Conservation (phyloP, 805 yeast species). For the Kluyveromyces wickerhamii region DNA sequence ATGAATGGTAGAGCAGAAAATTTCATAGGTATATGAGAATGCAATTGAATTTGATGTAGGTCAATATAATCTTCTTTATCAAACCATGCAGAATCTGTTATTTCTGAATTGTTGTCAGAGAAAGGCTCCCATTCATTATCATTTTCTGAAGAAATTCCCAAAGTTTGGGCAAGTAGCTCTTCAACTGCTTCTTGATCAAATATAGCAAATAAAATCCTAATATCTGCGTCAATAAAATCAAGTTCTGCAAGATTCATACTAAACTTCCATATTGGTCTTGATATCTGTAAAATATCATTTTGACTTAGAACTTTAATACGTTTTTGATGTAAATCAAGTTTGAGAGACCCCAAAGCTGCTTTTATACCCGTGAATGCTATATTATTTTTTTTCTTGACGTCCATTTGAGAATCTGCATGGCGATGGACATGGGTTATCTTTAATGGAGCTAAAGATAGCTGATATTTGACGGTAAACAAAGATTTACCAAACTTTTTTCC, state of each 20-base stretch:
- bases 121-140: not conserved
- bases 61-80: conserved; percentile 74
- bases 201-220: conserved; percentile 55
- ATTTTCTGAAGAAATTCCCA: conserved; percentile 8
- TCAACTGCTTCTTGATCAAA: conserved; percentile 50
- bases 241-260: conserved; percentile 62
- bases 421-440: conserved; percentile 65
- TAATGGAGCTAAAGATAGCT: conserved; percentile 56
- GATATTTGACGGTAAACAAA: conserved; percentile 66
- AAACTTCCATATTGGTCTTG: conserved; percentile 42
- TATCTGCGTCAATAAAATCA: conserved; percentile 59
- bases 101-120: not conserved
- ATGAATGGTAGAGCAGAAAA: conserved; percentile 41
- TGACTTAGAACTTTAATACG: conserved; percentile 34
- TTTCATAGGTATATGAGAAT: conserved; percentile 33
- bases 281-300: conserved; percentile 38
- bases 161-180: conserved; percentile 20
- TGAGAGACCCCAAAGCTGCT: conserved; percentile 41
- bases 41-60: conserved; percentile 42
- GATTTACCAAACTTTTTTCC: conserved; percentile 57
- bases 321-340: conserved; percentile 56
- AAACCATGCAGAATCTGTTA: conserved; percentile 43
- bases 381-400: conserved; percentile 34
- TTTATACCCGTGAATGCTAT: conserved; percentile 56
- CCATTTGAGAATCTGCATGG: conserved; percentile 39